Conservation (phyloP, 2,329 filamentous ascomycete species). For the Aspergillus brasiliensis region DNA sequence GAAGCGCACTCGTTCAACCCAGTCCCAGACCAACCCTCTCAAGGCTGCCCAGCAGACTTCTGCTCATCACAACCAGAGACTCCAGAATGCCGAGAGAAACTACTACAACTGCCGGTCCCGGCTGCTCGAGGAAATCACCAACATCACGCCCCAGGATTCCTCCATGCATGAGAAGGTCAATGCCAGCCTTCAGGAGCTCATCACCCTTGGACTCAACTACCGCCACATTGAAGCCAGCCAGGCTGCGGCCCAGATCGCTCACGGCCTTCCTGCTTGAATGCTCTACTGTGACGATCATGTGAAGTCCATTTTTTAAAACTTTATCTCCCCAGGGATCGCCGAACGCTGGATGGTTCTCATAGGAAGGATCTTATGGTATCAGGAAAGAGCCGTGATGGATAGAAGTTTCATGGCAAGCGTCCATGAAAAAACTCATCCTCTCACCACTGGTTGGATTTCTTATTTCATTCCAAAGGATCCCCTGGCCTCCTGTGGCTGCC, state of each 20-base stretch:
- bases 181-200: constrained; percentile 47
- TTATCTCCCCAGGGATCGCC: background rate
- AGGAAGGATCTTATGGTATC: background rate
- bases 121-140: constrained; percentile 42
- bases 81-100: constrained; percentile 45
- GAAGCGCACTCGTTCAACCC: constrained; percentile 46
- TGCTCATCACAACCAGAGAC: constrained; percentile 41
- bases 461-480: constrained; percentile 1
- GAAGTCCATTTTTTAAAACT: background rate
- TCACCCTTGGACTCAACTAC: constrained; percentile 46
- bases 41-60: constrained; percentile 38
- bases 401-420: background rate
- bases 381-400: background rate
- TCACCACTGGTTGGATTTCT: background rate
- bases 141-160: constrained; percentile 44
- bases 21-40: constrained; percentile 37
- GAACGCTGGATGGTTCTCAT: background rate
- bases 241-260: constrained; percentile 37
- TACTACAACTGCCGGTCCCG: constrained; percentile 46
- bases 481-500: background rate
- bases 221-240: constrained; percentile 47
- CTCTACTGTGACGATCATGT: background rate
- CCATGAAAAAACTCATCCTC: background rate
- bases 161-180: constrained; percentile 48
- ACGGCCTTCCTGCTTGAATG: constrained; percentile 37